phyloP scores from a whole-genome alignment of 148 eudicot genomes.

The Diospyros kaki region DNA sequence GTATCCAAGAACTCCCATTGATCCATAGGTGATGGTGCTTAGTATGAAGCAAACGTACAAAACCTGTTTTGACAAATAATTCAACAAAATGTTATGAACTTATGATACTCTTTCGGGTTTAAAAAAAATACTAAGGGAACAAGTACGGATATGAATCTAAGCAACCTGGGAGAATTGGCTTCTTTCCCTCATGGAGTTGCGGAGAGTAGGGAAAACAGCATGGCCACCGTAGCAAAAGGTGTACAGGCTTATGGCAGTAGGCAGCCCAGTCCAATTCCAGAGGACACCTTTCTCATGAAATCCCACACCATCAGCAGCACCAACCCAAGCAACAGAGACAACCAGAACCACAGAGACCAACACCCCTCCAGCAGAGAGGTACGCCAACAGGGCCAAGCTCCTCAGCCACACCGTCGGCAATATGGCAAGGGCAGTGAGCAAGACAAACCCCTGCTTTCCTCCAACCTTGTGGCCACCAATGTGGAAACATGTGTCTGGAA shows the following conservation, averaged over 20 bases:
- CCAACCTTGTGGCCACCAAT: slow-evolving; percentile 25
- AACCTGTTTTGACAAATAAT: slow-evolving; percentile 24
- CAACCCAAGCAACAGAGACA: slow-evolving; percentile 40
- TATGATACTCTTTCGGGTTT: too few species aligned
- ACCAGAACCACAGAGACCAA: slow-evolving; percentile 39
- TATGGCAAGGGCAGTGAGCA: slow-evolving; percentile 34
- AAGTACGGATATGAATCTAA: neutral
- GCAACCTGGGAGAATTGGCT: slow-evolving; percentile 53
- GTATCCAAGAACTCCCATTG: slow-evolving; percentile 42
- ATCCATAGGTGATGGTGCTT: slow-evolving; percentile 40
- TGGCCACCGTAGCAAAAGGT: slow-evolving; percentile 66
- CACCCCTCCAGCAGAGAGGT: slow-evolving; percentile 50
- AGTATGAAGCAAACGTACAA: slow-evolving; percentile 36
- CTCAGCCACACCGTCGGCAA: slow-evolving; percentile 56
- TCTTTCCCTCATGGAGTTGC: slow-evolving; percentile 53
- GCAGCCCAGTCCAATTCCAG: slow-evolving; percentile 38
- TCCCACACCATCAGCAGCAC: slow-evolving; percentile 47
- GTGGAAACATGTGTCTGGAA: slow-evolving; percentile 19
- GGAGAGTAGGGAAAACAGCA: slow-evolving; percentile 55
- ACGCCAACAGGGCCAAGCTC: slow-evolving; percentile 41
- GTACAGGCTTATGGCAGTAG: slow-evolving; percentile 49
- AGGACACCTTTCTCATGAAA: slow-evolving; percentile 40
- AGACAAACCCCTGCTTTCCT: slow-evolving; percentile 34
- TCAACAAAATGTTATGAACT: too few species aligned
- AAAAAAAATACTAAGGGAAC: too few species aligned